A percentile compares a stretch with the other conserved stretches of the same genome.
phyloP scores from a whole-genome alignment of 2,329 filamentous ascomycete genomes.

The Monilinia polystroma region DNA sequence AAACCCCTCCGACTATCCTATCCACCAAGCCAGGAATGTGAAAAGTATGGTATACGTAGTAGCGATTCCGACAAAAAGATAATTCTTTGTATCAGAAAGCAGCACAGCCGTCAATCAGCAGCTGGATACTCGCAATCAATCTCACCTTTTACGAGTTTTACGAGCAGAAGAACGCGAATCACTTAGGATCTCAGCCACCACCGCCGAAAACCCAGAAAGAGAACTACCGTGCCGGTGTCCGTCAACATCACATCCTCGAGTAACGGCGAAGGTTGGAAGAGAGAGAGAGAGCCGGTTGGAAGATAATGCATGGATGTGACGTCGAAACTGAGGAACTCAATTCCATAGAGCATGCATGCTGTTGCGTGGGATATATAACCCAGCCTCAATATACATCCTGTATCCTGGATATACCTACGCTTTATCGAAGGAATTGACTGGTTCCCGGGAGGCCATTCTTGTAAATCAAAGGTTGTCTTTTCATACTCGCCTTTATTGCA shows the following conservation, averaged over 20 bases:
- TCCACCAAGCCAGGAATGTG: neutral
- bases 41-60: too few species aligned
- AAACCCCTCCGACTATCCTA: neutral
- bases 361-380: too few species aligned
- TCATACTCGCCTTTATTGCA: too few species aligned
- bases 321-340: neutral
- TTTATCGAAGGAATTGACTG: too few species aligned
- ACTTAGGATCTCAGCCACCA: neutral
- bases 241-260: neutral
- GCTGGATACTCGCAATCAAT: neutral
- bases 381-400: too few species aligned
- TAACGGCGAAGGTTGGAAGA: neutral
- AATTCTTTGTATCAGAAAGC: too few species aligned
- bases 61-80: too few species aligned
- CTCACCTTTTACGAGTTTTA: neutral
- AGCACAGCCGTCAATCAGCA: constrained; percentile 6
- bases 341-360: neutral
- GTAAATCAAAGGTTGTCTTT: too few species aligned
- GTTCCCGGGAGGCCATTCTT: too few species aligned
- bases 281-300: neutral
- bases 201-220: neutral
- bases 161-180: neutral
- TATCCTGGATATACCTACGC: too few species aligned
- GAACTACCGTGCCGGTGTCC: too few species aligned
- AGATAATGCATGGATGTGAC: neutral